Evolutionary conservation across 495 filamentous ascomycete genomes (phyloP).

Genomic region (Penicillium salamii): DNA sequence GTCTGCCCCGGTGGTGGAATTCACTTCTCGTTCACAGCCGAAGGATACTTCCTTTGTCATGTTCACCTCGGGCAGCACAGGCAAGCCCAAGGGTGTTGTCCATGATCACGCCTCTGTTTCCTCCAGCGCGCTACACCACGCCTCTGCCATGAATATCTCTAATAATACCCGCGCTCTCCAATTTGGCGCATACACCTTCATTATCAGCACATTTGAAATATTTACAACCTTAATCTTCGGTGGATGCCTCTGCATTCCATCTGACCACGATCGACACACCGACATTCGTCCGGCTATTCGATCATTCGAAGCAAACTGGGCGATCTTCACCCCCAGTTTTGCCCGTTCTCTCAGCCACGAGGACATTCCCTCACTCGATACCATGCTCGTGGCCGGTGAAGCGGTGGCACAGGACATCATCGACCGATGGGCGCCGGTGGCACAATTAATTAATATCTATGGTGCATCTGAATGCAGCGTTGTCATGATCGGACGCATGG

Average conservation of each 20-base stretch:
- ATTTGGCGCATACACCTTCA: conserved; percentile 58
- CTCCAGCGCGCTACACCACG: conserved; percentile 10
- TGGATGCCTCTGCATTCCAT: conserved; percentile 56
- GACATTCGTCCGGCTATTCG: conserved; percentile 27
- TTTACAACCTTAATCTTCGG: conserved; percentile 56
- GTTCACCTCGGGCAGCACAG: conserved; percentile 41
- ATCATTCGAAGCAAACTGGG: conserved; percentile 24
- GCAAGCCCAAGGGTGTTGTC: conserved; percentile 44
- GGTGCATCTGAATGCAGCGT: conserved; percentile 32
- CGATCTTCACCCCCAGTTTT: conserved; percentile 31
- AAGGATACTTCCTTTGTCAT: conserved; percentile 19
- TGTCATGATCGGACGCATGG: conserved; percentile 5
- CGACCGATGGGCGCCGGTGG: background rate
- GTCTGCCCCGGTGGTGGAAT: background rate
- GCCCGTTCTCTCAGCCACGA: conserved; percentile 21
- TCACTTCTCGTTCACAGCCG: conserved; percentile 9
- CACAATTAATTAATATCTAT: conserved; percentile 12
- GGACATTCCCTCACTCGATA: conserved; percentile 26
- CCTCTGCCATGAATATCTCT: conserved; percentile 8
- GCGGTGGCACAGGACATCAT: conserved; percentile 1
- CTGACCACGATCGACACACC: conserved; percentile 35
- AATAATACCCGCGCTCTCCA: conserved; percentile 38
- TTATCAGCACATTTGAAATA: conserved; percentile 56
- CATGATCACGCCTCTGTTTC: conserved; percentile 33
- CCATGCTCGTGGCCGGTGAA: conserved; percentile 21